phyloP scores from a whole-genome alignment of 2,329 filamentous ascomycete species.

The Alternaria ethzedia region DNA sequence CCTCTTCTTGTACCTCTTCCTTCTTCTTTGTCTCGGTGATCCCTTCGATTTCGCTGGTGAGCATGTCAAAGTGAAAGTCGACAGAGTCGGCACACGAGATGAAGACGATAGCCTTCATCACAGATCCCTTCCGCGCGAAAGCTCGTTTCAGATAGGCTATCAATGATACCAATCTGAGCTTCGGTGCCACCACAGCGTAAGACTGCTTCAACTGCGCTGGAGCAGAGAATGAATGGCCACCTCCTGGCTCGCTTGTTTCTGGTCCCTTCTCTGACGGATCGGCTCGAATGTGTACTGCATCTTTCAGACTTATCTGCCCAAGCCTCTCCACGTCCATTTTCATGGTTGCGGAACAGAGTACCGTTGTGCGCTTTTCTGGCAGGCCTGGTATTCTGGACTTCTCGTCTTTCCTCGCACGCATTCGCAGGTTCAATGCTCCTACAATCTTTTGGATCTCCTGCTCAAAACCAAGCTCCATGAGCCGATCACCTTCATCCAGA shows the following conservation, averaged over 20 bases:
- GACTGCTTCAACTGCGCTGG: constrained; percentile 94
- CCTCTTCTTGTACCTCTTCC: constrained; percentile 28
- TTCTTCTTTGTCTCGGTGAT: constrained; percentile 30
- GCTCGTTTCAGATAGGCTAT: constrained; percentile 83
- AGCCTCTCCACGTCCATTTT: constrained; percentile 96
- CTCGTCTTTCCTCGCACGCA: constrained; percentile 64
- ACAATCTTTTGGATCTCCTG: constrained; percentile 91
- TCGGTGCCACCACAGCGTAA: constrained; percentile 85
- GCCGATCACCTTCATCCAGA: constrained; percentile 92
- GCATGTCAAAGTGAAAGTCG: constrained; percentile 91
- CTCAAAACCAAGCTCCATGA: constrained; percentile 98
- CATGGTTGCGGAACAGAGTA: constrained; percentile 96
- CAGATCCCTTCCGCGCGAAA: constrained; percentile 85
- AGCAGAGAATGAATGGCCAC: constrained; percentile 71
- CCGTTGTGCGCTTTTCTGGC: constrained; percentile 78
- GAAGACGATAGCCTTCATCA: constrained; percentile 97
- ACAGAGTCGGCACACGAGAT: constrained; percentile 97
- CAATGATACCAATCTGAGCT: constrained; percentile 87
- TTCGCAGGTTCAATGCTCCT: constrained; percentile 72
- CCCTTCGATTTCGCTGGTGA: constrained; percentile 58
- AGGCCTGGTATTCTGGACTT: constrained; percentile 69
- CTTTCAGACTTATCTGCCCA: constrained; percentile 92
- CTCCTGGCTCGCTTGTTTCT: constrained; percentile 51
- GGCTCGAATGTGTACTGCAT: constrained; percentile 85
- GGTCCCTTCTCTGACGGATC: constrained; percentile 62